A percentile compares a stretch with the other conserved stretches of the same genome.
These are phyloP conservation scores for Salicornia ramosissima DNA, from an alignment of 148 eudicot species.

Conservation along the genomic window DNA sequence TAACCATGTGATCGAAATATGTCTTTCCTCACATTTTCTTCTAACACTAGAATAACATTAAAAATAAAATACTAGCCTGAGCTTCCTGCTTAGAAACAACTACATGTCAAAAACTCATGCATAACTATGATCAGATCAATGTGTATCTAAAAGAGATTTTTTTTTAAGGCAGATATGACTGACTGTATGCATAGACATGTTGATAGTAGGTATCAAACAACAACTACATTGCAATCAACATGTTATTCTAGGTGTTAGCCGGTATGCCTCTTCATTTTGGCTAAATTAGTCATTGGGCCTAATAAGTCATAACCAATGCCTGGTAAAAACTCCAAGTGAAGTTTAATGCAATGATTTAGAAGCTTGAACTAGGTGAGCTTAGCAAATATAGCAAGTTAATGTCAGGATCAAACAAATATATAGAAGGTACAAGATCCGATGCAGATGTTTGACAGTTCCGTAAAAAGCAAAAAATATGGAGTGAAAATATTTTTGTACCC, in stretches of 20 bases:
- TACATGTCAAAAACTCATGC: neutral
- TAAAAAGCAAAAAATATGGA: no score
- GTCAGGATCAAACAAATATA: no score
- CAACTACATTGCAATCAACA: neutral
- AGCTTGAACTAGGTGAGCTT: neutral
- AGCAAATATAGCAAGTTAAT: neutral
- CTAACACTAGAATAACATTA: no score
- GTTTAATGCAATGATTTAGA: neutral
- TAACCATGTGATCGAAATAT: no score
- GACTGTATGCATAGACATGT: neutral
- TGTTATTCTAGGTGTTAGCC: neutral
- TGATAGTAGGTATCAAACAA: neutral
- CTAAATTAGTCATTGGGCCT: neutral
- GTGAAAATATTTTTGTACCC: no score
- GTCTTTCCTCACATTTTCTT: no score
- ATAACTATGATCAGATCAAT: neutral
- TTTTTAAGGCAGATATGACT: neutral
- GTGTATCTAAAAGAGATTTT: neutral
- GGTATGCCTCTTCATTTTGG: neutral
- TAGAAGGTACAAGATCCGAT: no score
- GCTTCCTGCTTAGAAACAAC: no score
- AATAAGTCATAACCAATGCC: neutral
- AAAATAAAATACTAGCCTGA: no score
- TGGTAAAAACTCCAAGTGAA: neutral
- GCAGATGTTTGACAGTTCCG: no score